A percentile compares a stretch with the other conserved stretches of the same genome.
Conservation (phyloP, 257 asterid species). For the Linaria vulgaris region DNA sequence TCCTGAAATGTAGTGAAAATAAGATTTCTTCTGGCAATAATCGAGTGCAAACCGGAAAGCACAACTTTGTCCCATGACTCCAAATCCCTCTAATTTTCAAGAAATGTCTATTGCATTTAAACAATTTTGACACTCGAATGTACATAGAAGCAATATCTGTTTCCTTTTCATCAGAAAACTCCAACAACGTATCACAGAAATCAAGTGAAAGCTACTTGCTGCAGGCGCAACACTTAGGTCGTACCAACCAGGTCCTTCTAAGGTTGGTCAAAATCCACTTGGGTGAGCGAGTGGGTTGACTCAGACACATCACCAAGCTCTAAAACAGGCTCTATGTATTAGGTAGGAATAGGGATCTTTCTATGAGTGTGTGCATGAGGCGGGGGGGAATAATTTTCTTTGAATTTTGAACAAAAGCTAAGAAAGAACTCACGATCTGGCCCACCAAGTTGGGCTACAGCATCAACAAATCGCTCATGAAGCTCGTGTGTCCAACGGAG, state of each 20-base stretch:
- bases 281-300: background rate
- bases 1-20: slow-evolving; percentile 52
- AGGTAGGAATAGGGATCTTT: background rate
- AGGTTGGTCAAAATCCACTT: background rate
- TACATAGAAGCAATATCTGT: slow-evolving; percentile 14
- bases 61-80: background rate
- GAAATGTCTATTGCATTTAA: slow-evolving; percentile 7
- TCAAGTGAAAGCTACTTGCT: slow-evolving; percentile 14
- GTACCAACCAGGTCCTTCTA: background rate
- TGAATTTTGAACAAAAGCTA: slow-evolving; percentile 16
- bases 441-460: slow-evolving; percentile 98
- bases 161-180: background rate
- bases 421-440: slow-evolving; percentile 77
- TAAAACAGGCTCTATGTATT: background rate
- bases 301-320: background rate
- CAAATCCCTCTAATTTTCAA: background rate
- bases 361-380: background rate
- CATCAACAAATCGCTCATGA: slow-evolving; percentile 89
- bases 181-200: background rate
- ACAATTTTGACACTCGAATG: background rate
- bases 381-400: slow-evolving; percentile 10
- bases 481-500: slow-evolving; percentile 98
- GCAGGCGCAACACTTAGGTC: background rate
- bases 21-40: slow-evolving; percentile 15
- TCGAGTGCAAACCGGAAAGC: background rate